phyloP scores from a whole-genome alignment of 1,284 basidiomycete genomes.

The Ceratobasidium sp. region DNA sequence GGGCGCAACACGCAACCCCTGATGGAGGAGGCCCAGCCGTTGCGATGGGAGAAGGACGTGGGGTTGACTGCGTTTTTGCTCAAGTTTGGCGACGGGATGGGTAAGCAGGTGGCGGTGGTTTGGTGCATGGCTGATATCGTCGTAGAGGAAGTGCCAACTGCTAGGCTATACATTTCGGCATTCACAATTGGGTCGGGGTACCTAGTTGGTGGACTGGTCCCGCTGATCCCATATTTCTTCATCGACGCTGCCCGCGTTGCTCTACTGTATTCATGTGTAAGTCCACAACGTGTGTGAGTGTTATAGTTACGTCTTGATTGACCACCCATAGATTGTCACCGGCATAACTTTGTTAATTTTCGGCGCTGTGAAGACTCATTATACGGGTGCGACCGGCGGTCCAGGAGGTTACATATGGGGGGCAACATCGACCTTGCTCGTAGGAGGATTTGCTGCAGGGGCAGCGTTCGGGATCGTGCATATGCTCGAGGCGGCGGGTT shows the following conservation, averaged over 20 bases:
- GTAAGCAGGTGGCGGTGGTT: slow-evolving; percentile 59
- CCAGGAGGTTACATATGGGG: slow-evolving; percentile 77
- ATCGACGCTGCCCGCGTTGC: slow-evolving; percentile 68
- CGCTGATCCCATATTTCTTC: slow-evolving; percentile 92
- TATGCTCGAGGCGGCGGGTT: slow-evolving; percentile 66
- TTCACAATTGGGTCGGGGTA: slow-evolving; percentile 92
- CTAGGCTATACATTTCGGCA: slow-evolving; percentile 80
- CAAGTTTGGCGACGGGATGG: slow-evolving; percentile 90
- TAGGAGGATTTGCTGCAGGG: slow-evolving; percentile 89
- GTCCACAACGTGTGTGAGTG: background rate
- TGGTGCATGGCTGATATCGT: background rate
- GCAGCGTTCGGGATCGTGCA: slow-evolving; percentile 90
- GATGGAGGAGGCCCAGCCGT: slow-evolving; percentile 50
- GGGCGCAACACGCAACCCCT: slow-evolving; percentile 48
- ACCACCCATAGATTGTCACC: slow-evolving; percentile 65
- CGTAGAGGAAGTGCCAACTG: slow-evolving; percentile 82
- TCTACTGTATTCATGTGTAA: slow-evolving; percentile 71
- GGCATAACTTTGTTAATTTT: slow-evolving; percentile 88
- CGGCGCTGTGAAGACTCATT: slow-evolving; percentile 88
- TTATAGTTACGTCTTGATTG: background rate
- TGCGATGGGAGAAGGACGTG: slow-evolving; percentile 75
- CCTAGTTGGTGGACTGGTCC: slow-evolving; percentile 88
- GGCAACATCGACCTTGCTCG: slow-evolving; percentile 87
- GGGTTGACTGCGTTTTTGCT: slow-evolving; percentile 91
- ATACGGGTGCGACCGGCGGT: slow-evolving; percentile 78